phyloP scores from a whole-genome alignment of 257 asterid species.

The Solanum commersonii region DNA sequence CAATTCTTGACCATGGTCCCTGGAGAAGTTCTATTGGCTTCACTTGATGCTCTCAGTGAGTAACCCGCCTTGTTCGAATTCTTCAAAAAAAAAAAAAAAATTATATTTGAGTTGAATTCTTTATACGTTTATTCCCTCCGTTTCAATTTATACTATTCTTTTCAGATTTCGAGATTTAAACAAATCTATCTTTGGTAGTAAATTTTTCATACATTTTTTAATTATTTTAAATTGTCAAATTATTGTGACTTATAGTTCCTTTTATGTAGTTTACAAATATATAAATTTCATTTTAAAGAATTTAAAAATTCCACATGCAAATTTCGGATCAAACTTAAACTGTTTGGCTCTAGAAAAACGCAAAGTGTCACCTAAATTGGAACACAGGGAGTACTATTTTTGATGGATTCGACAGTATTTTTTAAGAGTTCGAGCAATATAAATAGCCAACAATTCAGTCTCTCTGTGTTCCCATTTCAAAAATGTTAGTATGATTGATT shows the following conservation, averaged over 20 bases:
- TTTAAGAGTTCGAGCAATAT: not conserved
- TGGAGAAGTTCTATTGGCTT: constrained; percentile 75
- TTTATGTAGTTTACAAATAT: too few relatives aligned
- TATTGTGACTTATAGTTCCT: too few relatives aligned
- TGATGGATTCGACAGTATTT: not conserved
- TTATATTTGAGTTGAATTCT: too few relatives aligned
- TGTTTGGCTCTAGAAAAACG: not conserved
- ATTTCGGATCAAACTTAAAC: too few relatives aligned
- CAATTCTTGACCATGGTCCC: constrained; percentile 53
- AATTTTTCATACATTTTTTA: too few relatives aligned
- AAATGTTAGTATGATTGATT: not conserved
- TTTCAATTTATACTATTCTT: too few relatives aligned
- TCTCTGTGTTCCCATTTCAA: not conserved
- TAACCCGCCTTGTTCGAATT: rapidly evolving
- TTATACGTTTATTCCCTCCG: rapidly evolving
- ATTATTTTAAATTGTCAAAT: too few relatives aligned
- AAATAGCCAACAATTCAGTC: not conserved
- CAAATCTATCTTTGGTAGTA: rapidly evolving
- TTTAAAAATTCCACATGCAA: too few relatives aligned
- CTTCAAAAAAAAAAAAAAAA: too few relatives aligned
- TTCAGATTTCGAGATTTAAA: rapidly evolving
- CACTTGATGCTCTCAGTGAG: constrained; percentile 78
- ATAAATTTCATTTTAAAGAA: too few relatives aligned
- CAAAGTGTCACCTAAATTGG: not conserved
- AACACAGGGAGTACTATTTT: too few relatives aligned